phyloP scores from a whole-genome alignment of 257 asterid genomes.

The Linderniella brevidens region DNA sequence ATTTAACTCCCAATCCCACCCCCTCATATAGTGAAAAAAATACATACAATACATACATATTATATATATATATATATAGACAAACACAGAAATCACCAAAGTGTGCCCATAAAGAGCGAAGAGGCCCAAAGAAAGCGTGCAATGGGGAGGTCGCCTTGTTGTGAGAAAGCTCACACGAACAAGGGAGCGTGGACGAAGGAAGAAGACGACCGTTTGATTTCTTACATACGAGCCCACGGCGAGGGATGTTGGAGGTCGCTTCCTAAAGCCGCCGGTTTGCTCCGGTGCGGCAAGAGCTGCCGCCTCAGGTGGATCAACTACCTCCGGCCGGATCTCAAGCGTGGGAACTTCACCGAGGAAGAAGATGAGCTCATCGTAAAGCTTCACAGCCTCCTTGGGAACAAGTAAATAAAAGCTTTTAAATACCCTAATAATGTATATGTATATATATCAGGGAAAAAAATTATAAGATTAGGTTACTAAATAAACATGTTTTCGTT shows the following conservation, averaged over 20 bases:
- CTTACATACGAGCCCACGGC: constrained; percentile 69
- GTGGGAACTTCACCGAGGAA: constrained; percentile 79
- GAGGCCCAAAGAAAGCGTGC: no score
- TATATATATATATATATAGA: constrained; percentile 7
- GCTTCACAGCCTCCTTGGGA: constrained; percentile 83
- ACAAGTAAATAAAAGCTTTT: constrained; percentile 33
- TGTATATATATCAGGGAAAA: no score
- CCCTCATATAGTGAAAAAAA: no score
- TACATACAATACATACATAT: background rate
- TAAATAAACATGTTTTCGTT: no score
- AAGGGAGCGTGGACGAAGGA: constrained; percentile 98
- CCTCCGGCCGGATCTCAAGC: constrained; percentile 81
- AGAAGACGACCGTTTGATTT: constrained; percentile 75
- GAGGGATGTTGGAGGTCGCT: constrained; percentile 94
- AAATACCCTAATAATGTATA: background rate
- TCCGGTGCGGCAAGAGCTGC: constrained; percentile 91
- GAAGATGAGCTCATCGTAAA: constrained; percentile 92
- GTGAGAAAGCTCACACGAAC: constrained; percentile 95
- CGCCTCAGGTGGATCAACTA: constrained; percentile 94
- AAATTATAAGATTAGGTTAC: no score
- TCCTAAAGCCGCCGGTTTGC: constrained; percentile 87
- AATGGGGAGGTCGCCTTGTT: constrained; percentile 97
- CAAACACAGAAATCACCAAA: background rate
- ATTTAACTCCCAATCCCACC: constrained; percentile 12
- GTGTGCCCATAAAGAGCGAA: background rate